phyloP scores from a whole-genome alignment of 2,329 filamentous ascomycete species.

The Truncatella angustata region DNA sequence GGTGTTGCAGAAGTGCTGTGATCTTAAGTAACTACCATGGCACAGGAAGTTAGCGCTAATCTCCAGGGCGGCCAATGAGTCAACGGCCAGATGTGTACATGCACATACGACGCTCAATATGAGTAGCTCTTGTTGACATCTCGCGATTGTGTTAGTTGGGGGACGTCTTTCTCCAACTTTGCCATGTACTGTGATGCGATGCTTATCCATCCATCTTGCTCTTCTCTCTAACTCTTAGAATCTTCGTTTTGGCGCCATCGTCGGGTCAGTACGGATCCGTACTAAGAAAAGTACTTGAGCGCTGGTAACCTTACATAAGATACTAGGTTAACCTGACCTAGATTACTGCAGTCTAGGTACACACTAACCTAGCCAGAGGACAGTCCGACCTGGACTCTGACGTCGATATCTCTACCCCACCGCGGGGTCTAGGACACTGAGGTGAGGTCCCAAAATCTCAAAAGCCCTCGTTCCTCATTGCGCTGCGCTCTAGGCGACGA shows the following conservation, averaged over 20 bases:
- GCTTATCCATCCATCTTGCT: too few species aligned
- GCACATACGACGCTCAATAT: not conserved
- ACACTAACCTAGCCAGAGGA: too few species aligned
- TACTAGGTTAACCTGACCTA: not conserved
- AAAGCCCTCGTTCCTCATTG: not conserved
- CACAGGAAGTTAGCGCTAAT: too few species aligned
- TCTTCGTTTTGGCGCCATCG: too few species aligned
- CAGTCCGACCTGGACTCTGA: too few species aligned
- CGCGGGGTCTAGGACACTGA: not conserved
- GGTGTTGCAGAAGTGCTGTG: too few species aligned
- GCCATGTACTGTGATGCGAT: too few species aligned
- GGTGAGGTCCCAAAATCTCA: not conserved
- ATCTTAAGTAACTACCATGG: too few species aligned
- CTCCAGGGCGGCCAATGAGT: constrained; percentile 4
- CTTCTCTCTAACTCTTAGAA: too few species aligned
- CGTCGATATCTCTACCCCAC: not conserved
- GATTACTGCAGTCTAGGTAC: not conserved
- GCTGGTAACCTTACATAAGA: not conserved
- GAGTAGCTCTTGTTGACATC: not conserved
- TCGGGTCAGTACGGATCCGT: too few species aligned
- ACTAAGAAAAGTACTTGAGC: not conserved
- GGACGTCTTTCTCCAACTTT: too few species aligned
- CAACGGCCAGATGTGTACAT: not conserved
- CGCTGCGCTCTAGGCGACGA: not conserved
- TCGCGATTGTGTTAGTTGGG: too few species aligned